Evolutionary conservation across 805 yeast species (phyloP), one percentile per base, ranked within the genome.

Genomic region (Phaffomyces opuntiae): DNA sequence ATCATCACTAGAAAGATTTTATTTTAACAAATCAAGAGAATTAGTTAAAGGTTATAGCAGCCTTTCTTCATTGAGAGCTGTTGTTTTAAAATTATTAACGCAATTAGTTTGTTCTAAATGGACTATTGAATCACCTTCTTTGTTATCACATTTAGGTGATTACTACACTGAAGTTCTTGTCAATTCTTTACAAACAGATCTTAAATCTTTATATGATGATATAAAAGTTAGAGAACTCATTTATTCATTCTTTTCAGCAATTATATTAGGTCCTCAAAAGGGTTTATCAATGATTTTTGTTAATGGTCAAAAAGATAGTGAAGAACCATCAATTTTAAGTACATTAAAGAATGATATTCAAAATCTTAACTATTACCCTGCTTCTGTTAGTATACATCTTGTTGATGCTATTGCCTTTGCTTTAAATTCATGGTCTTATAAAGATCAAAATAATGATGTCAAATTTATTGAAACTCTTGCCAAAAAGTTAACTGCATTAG

Each of bases 91-190:
- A 36, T 59, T 88, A 34, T 62, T 87, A 16, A 75, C 82, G 5
- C 67, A 74, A 5, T 60, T 86, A 37, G 79, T 85, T 1, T 70
- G 68, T 38, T 80, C 80, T 0, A 64, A 67, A 3, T 79, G 86
- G 82, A 69, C 69, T 7, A 65, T 67, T 5, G 80, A 77, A 26
- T 76, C 81, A 32, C 95, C 96, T 4, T 88, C 96, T 1, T 65
- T 91, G 40, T 68, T 91, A 36, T 85, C 97, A 0, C 87, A 87
- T 59, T 65, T 91, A 44, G 93, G 95, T 5, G 69, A 74, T n/a
- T 69, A 72, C 17, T 73, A 77, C 52, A 75, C 96, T 0, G 73
- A 72, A 26, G 63, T 77, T 4, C 69, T 91, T 27, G 66, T 87
- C 9, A 68, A 72, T n/a, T 73, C 83, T 1, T 61, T 91, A 27